Evolutionary conservation across 1,284 basidiomycete species (phyloP).

Genomic region (Exobasidium rhododendri): DNA sequence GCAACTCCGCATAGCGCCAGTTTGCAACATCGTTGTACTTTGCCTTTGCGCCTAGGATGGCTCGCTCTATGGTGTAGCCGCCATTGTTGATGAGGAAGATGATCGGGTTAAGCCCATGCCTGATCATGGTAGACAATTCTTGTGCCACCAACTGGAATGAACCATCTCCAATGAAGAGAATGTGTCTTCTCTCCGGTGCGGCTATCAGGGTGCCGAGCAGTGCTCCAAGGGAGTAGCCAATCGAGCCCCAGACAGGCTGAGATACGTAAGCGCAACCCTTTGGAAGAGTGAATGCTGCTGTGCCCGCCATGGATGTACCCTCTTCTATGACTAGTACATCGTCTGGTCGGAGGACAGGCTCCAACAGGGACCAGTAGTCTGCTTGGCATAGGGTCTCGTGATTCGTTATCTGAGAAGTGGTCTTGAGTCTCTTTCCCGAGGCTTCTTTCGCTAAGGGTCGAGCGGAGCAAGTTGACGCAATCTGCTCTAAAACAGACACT

Average conservation of each 20-base stretch:
- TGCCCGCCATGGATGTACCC: slow-evolving; percentile 38
- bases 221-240: slow-evolving; percentile 77
- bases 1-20: too few relatives aligned
- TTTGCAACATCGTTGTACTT: slow-evolving; percentile 43
- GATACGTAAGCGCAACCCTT: slow-evolving; percentile 44
- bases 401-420: slow-evolving; percentile 1
- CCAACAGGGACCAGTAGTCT: slow-evolving; percentile 76
- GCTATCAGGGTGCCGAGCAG: slow-evolving; percentile 72
- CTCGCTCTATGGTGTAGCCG: slow-evolving; percentile 72
- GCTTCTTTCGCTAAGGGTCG: too few relatives aligned
- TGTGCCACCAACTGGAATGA: slow-evolving; percentile 60
- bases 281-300: slow-evolving; percentile 30
- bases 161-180: slow-evolving; percentile 75
- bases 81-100: slow-evolving; percentile 84
- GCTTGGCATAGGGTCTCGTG: slow-evolving; percentile 45
- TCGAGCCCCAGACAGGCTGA: slow-evolving; percentile 74
- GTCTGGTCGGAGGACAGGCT: slow-evolving; percentile 67
- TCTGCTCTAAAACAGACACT: too few relatives aligned
- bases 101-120: slow-evolving; percentile 67
- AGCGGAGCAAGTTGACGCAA: too few relatives aligned
- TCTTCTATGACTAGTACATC: slow-evolving; percentile 45
- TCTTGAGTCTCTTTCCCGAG: too few relatives aligned
- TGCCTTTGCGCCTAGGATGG: slow-evolving; percentile 66
- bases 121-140: slow-evolving; percentile 72
- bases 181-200: slow-evolving; percentile 69